These are phyloP conservation scores for Aeminium ludgeri DNA, from an alignment of 495 filamentous ascomycete species.

Conservation along the genomic window DNA sequence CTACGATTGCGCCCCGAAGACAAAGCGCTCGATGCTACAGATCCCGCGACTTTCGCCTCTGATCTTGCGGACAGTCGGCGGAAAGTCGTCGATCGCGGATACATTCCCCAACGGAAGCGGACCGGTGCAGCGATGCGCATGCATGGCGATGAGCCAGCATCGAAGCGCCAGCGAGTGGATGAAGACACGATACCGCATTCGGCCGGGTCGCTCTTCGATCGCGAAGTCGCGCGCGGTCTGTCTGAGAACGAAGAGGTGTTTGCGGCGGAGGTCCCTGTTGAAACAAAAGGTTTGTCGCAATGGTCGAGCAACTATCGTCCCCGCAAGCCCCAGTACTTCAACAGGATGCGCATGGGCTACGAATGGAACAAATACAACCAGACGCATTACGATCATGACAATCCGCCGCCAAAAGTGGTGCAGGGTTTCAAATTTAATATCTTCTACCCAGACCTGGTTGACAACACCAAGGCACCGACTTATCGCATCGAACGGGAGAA, in stretches of 20 bases:
- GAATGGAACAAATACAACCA: slow-evolving; percentile 99
- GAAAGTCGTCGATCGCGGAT: slow-evolving; percentile 51
- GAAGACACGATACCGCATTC: slow-evolving; percentile 82
- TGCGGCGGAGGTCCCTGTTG: slow-evolving; percentile 70
- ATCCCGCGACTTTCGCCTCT: slow-evolving; percentile 45
- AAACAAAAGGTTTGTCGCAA: slow-evolving; percentile 42
- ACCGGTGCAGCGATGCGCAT: background rate
- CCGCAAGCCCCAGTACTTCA: slow-evolving; percentile 92
- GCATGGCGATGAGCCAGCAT: background rate
- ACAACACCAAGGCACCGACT: slow-evolving; percentile 83
- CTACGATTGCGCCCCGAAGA: slow-evolving; percentile 53
- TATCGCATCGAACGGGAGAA: slow-evolving; percentile 88
- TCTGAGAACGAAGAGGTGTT: slow-evolving; percentile 95
- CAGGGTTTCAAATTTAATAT: slow-evolving; percentile 99
- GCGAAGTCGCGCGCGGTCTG: slow-evolving; percentile 82
- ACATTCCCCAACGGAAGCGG: slow-evolving; percentile 17
- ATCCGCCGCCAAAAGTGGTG: slow-evolving; percentile 93
- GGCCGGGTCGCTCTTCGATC: slow-evolving; percentile 66
- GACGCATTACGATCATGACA: slow-evolving; percentile 98
- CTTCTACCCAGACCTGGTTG: slow-evolving; percentile 97
- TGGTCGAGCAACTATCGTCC: slow-evolving; percentile 89
- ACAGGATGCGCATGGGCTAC: slow-evolving; percentile 96
- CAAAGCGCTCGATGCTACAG: slow-evolving; percentile 43
- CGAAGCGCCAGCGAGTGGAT: slow-evolving; percentile 9
- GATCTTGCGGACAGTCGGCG: slow-evolving; percentile 45